Conservation (phyloP, 2,329 filamentous ascomycete genomes). For the Didymellaceae sp. region DNA sequence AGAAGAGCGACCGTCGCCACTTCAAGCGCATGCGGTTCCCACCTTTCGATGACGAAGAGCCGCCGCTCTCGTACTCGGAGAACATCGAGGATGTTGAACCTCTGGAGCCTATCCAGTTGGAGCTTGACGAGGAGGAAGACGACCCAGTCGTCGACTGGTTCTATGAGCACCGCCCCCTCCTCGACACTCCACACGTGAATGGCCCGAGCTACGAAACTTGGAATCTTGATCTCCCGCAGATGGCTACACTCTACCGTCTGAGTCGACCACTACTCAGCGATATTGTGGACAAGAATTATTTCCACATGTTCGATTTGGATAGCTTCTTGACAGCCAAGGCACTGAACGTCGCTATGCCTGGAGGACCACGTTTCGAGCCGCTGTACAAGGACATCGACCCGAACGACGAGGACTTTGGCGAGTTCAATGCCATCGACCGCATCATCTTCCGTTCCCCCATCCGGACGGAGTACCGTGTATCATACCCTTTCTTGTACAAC, state of each 20-base stretch:
- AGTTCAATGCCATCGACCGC: slow-evolving; percentile 98
- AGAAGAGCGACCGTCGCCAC: slow-evolving; percentile 92
- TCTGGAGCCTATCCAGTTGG: slow-evolving; percentile 97
- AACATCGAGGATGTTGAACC: slow-evolving; percentile 99
- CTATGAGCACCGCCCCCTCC: slow-evolving; percentile 89
- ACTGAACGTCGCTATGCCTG: slow-evolving; percentile 95
- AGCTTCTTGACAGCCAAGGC: slow-evolving; percentile 97
- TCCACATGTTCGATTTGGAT: slow-evolving; percentile 94
- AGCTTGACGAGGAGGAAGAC: slow-evolving; percentile 93
- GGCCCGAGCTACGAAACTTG: slow-evolving; percentile 96
- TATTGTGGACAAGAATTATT: slow-evolving; percentile 94
- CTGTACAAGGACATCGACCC: slow-evolving; percentile 98
- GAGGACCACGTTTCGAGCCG: slow-evolving; percentile 94
- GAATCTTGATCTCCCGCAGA: slow-evolving; percentile 92
- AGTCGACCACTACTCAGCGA: slow-evolving; percentile 92
- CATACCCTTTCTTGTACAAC: slow-evolving; percentile 95
- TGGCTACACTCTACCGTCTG: slow-evolving; percentile 92
- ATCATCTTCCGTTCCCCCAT: slow-evolving; percentile 98
- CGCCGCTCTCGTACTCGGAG: slow-evolving; percentile 95
- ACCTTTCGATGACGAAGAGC: slow-evolving; percentile 98
- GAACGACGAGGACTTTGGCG: slow-evolving; percentile 98
- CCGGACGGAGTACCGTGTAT: slow-evolving; percentile 92
- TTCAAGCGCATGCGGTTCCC: slow-evolving; percentile 99
- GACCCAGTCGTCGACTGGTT: slow-evolving; percentile 94
- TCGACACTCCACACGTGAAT: slow-evolving; percentile 93